These are phyloP conservation scores for Saccharomycopsis vini DNA, from an alignment of 805 yeast species.

Conservation along the genomic window DNA sequence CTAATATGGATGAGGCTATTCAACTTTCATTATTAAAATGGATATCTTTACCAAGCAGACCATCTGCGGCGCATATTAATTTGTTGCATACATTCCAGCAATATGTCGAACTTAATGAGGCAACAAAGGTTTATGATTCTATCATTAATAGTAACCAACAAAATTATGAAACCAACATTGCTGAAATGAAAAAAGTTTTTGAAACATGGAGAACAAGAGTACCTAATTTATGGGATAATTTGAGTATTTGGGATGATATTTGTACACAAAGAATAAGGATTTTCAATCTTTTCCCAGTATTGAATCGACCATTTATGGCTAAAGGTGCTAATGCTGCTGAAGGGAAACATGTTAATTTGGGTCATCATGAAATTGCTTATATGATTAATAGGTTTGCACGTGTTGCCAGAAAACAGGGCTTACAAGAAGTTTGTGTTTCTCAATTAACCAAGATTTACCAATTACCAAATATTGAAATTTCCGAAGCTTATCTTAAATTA, in stretches of 20 bases:
- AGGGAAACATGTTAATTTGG: slow-evolving; percentile 88
- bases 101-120: slow-evolving; percentile 95
- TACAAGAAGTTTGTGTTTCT: slow-evolving; percentile 93
- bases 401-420: slow-evolving; percentile 91
- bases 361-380: slow-evolving; percentile 99
- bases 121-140: slow-evolving; percentile 84
- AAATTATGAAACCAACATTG: slow-evolving; percentile 83
- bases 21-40: slow-evolving; percentile 87
- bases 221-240: slow-evolving; percentile 96
- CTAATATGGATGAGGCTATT: slow-evolving; percentile 89
- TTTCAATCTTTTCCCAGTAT: slow-evolving; percentile 88
- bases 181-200: slow-evolving; percentile 84
- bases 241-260: slow-evolving; percentile 92
- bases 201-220: slow-evolving; percentile 98
- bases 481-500: slow-evolving; percentile 90
- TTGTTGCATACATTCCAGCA: slow-evolving; percentile 92
- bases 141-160: slow-evolving; percentile 84
- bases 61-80: slow-evolving; percentile 79
- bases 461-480: slow-evolving; percentile 94
- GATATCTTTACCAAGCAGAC: slow-evolving; percentile 73
- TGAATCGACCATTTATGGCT: slow-evolving; percentile 66
- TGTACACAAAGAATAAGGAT: slow-evolving; percentile 99
- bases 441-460: slow-evolving; percentile 91
- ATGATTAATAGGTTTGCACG: slow-evolving; percentile 96
- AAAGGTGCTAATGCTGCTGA: slow-evolving; percentile 42